Evolutionary conservation across 495 filamentous ascomycete species (phyloP).

Genomic region (Chaetomium fimeti): DNA sequence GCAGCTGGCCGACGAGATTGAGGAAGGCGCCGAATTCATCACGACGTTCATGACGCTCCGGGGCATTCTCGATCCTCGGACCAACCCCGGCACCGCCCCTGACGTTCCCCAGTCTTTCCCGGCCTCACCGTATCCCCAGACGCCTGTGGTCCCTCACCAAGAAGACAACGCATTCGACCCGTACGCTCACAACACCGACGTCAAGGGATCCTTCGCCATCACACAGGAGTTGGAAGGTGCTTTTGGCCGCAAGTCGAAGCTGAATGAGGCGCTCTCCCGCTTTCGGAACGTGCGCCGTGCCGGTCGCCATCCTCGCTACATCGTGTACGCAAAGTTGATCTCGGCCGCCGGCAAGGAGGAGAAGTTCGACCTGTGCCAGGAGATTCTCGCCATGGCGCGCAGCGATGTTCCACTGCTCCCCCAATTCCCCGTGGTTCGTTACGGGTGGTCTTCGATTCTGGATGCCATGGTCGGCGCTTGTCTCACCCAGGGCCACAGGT

Average conservation of each 20-base stretch:
- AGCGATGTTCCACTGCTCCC: slow-evolving; percentile 79
- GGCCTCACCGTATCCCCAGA: slow-evolving; percentile 41
- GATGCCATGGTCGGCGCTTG: slow-evolving; percentile 96
- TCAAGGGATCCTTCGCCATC: slow-evolving; percentile 86
- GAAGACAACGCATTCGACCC: slow-evolving; percentile 80
- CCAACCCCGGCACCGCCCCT: slow-evolving; percentile 36
- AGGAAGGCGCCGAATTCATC: slow-evolving; percentile 81
- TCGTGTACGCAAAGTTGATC: slow-evolving; percentile 94
- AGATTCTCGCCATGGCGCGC: slow-evolving; percentile 83
- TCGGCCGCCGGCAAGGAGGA: slow-evolving; percentile 80
- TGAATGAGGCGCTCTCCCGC: slow-evolving; percentile 76
- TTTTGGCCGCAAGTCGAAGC: slow-evolving; percentile 64
- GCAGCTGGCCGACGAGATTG: slow-evolving; percentile 74
- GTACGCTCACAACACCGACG: slow-evolving; percentile 83
- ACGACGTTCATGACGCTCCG: slow-evolving; percentile 67
- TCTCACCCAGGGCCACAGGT: slow-evolving; percentile 76
- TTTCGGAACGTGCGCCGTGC: slow-evolving; percentile 90
- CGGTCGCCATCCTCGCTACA: slow-evolving; percentile 89
- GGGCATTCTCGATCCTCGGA: slow-evolving; percentile 48
- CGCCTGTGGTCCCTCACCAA: slow-evolving; percentile 45
- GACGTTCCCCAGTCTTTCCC: slow-evolving; percentile 32
- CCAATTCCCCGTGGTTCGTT: slow-evolving; percentile 79
- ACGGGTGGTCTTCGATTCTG: slow-evolving; percentile 91
- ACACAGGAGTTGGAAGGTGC: slow-evolving; percentile 78
- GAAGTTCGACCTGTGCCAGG: slow-evolving; percentile 74